Base-by-base conservation (phyloP, 2,329 filamentous ascomycete genomes). In the Laburnicola sp. region DNA sequence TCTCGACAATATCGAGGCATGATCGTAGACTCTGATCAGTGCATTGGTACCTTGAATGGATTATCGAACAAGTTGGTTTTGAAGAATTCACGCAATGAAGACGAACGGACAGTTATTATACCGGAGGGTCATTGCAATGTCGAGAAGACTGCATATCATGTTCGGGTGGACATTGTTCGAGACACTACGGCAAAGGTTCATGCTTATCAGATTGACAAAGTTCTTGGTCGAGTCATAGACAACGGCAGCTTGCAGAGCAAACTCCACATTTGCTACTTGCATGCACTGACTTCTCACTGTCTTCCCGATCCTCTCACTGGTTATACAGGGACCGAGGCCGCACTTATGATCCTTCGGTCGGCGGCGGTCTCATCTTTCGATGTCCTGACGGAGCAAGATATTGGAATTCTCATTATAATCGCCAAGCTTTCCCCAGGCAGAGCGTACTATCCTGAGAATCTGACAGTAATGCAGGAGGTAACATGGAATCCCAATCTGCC, bases 291-390 rank as follows among this genome's bases (percentile, higher is more conserved):
- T 0, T 80, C 82, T 0, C 75, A 76, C 42, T 80, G 74, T 25
- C 64, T 83, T 0, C 76, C 78, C 0, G 82, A 86, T 56, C 68
- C 66, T 0, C 68, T 85, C 0, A 81, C 77, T 0, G 40, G 59
- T 0, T 64, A 67, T 4, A 86, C 81, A 0, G 83, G 84, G 0
- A 83, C 80, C 0, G 82, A 86, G 54, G 65, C 80, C 39, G 80
- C 82, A 0, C 57, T 86, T 0, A 55, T 60, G 0, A 80, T 82
- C 1, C 61, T 86, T 0, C 37, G 51, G 0, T 81, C 79, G 0
- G 80, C 80, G 0, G 73, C 80, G 0, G 65, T 83, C 0, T 61
- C 68, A 16, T 86, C 82, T 0, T 79, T 80, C 40, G 63, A 71
- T 2, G 40, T 57, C 0, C 66, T 85, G 0, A 46, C 31, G 0